Evolutionary conservation across 192 early-diverging fungal genomes (phyloP), one percentile per base, ranked within the genome.

Genomic region (Spizellomyces sp.): DNA sequence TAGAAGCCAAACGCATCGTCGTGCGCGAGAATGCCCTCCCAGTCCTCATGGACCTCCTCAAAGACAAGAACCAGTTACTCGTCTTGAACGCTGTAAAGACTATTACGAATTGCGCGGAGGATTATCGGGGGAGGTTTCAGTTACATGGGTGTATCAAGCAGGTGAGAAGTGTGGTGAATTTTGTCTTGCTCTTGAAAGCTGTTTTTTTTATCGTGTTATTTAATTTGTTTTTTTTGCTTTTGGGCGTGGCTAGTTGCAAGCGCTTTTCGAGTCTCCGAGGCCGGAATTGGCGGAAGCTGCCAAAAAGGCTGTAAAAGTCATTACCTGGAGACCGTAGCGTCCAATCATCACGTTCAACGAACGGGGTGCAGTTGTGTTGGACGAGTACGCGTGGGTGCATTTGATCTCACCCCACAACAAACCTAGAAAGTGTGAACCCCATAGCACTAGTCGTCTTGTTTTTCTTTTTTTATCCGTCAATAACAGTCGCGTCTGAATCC

Each of bases 51-150:
- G 65, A 70, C 2, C 71, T 87, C 8, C 66, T 87, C 15, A 73
- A 83, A 9, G 85, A 87, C 61, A 48, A 70, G 5, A 83, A 80
- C 65, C 81, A 87, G 58, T 59, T 73, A 0, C 77, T 87, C 5
- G 55, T 83, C 36, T 67, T 87, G 17, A 85, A 87, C 52, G 73
- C 77, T 5, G 79, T 87, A 22, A 87, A 84, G 76, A 65, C 68
- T 3, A 83, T 87, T 7, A 83, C 81, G 15, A 87, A 87, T 54
- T 79, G 78, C 58, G 80, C 83, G n/a, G 85, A 87, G 61, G 85
- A 87, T 60, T 87, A 87, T 52, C 76, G 85, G 47, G 85, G 81
- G n/a, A 64, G 85, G 54, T 87, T 87, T 67, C 78, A 80, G 65
- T 70, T 87, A 42, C 80, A 87, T 68, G 52, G 62, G 5, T 77